Base-by-base conservation (phyloP, 139 green algal species). In the Chlamydomonas applanata region DNA sequence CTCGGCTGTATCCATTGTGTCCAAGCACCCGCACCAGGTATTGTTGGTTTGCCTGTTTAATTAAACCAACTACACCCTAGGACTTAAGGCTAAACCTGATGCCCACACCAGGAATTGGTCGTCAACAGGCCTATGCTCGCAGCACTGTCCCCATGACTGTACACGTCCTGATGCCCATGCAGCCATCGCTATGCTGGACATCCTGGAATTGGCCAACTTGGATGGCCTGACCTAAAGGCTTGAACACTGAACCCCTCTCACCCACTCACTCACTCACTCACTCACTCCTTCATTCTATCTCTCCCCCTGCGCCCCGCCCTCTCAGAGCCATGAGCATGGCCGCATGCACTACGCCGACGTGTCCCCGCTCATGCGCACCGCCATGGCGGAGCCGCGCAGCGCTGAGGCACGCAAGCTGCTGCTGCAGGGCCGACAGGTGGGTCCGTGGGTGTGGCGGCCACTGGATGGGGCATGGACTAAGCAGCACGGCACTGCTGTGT, bases 1-100 rank as follows among this genome's bases (percentile, higher is more conserved):
- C 17, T 29, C 67, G 24, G 82, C 82, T 4, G 71, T 88, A 7
- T 75, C 72, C 61, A 71, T 80, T 52, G 44, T 86, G 36, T 65
- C 76, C n/a, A 67, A 68, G 30, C 71, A 86, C 62, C 80, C 80
- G 20, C 74, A 80, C 65, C 60, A 72, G 65, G 65, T 72, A 35
- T 60, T 17, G 9, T 11, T 56, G 46, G 46, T 14, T 24, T 33
- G 54, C 54, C 4, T 62, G 54, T 4, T 11, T 11, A 5, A 33
- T 33, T 62, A 29, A 33, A 7, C 22, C 54, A 17, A 9, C 14
- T 56, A 24, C 46, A 56, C 17, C 46, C 46, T 24, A 17, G 46
- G 46, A 24, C 14, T 56, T 14, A 56, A 17, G 14, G 17, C 46
- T 24, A 56, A 56, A 56, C 24, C 56, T 64, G 56, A 64, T 25